Percentiles rank a stretch among this genome's conserved stretches.
Conservation (phyloP, 345 rosid species). For the Ceriops zippeliana region DNA sequence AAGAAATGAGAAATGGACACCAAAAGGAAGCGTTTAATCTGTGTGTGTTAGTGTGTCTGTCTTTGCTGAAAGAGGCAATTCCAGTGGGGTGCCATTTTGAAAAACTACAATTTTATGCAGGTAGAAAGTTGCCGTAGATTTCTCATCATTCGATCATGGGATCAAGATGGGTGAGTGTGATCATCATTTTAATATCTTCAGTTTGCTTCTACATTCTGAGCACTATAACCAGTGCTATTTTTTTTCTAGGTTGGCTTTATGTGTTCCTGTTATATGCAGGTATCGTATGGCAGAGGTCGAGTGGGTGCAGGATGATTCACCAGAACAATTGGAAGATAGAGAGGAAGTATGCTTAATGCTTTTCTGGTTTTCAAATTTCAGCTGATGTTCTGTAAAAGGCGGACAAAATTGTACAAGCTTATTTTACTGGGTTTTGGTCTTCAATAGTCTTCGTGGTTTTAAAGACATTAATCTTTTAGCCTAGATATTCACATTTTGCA, state of each 20-base stretch:
- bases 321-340: conserved; percentile 40
- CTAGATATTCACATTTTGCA: background rate
- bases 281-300: conserved; percentile 91
- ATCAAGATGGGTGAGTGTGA: conserved; percentile 92
- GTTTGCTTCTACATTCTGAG: background rate
- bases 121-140: conserved; percentile 86
- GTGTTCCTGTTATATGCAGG: conserved; percentile 34
- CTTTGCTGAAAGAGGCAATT: background rate
- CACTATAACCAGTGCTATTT: background rate
- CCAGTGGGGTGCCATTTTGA: background rate
- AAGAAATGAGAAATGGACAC: too few species aligned
- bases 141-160: conserved; percentile 67
- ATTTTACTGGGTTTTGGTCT: background rate
- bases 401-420: background rate
- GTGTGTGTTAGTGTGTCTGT: background rate
- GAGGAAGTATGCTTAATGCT: conserved; percentile 44
- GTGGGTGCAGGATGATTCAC: conserved; percentile 75
- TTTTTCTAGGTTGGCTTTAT: conserved; percentile 6
- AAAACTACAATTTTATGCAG: conserved; percentile 33
- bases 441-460: background rate
- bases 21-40: background rate
- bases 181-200: conserved; percentile 6
- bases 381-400: background rate
- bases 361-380: background rate
- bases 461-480: background rate